Base-by-base conservation (phyloP, 2,329 filamentous ascomycete genomes). In the Ampelomyces quisqualis region DNA sequence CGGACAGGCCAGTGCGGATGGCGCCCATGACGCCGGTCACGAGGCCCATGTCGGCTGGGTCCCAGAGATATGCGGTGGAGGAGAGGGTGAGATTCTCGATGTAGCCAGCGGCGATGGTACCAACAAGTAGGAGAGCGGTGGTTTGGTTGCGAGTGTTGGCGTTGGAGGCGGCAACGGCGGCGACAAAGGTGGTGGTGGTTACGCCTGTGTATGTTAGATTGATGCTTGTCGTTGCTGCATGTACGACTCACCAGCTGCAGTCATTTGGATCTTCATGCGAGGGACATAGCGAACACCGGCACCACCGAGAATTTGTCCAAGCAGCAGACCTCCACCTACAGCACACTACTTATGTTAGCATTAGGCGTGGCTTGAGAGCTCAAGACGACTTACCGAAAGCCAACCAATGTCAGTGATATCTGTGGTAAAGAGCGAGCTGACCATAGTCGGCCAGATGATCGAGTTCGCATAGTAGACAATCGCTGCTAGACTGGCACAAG, bases 391-490 rank as follows among this genome's bases (percentile, higher is more conserved):
- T 49, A 63, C 58, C 2, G 59, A 64, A 13, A 63, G 56, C 62
- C 62, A 65, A 14, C 62, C 60, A 4, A 58, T 59, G 36, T 56
- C 51, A 7, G 49, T 53, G 15, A 58, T 45, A 28, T 61, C 49
- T 3, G 54, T 60, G 1, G 58, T 63, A 42, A 58, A 65, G 2
- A 64, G 40, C 3, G 57, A 52, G 24, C 49, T 51, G 19, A 62
- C 45, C 51, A 64, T 61, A 1, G 51, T 62, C 1, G 62, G 62
- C 62, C 62, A 65, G 29, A 64, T 58, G 30, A 64, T 53, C 2
- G 59, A 57, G 30, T 59, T 59, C 9, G 58, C 55, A 30, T 68
- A 67, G 47, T 66, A 67, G 8, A 66, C 59, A 39, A 65, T 62
- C 11, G 58, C 60, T 8, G 55, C 64, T 17, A 67, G 49, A 28